phyloP scores from a whole-genome alignment of 768 basidiomycete genomes.

The Cantharellus cinnabarinus region DNA sequence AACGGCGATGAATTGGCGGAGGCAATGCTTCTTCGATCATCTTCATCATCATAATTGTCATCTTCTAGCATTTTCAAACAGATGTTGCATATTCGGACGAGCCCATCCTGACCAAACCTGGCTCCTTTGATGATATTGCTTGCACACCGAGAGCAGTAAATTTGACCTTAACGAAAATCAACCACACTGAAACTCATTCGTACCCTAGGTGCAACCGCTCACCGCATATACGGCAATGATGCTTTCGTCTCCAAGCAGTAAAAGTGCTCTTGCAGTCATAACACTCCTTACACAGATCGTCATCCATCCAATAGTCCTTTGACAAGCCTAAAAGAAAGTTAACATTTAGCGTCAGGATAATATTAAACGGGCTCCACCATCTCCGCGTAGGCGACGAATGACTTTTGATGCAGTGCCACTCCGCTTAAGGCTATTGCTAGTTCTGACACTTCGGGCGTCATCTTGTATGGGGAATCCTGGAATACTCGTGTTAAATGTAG shows the following conservation, averaged over 20 bases:
- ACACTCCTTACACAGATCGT: conserved; percentile 86
- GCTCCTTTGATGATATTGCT: conserved; percentile 90
- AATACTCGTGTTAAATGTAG: conserved; percentile 21
- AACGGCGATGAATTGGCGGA: conserved; percentile 53
- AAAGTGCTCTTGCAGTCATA: conserved; percentile 92
- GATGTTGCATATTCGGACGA: conserved; percentile 86
- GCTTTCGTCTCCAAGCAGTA: conserved; percentile 84
- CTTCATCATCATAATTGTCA: conserved; percentile 77
- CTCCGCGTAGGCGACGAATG: conserved; percentile 74
- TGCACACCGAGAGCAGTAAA: conserved; percentile 93
- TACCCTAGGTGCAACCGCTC: conserved; percentile 12
- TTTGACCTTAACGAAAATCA: conserved; percentile 40
- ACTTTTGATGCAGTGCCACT: conserved; percentile 80
- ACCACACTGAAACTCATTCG: no score
- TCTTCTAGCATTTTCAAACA: conserved; percentile 84
- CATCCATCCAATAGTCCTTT: conserved; percentile 97
- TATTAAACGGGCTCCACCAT: conserved; percentile 30
- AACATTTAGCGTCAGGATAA: neutral
- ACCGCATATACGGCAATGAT: conserved; percentile 97
- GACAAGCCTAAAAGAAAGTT: conserved; percentile 38
- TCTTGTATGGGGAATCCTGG: conserved; percentile 87
- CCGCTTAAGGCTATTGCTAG: conserved; percentile 32
- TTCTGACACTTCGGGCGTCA: conserved; percentile 73
- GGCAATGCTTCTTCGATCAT: conserved; percentile 61
- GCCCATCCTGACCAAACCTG: conserved; percentile 86